phyloP scores from a whole-genome alignment of 2,329 filamentous ascomycete species.

The Venturia oleaginea region DNA sequence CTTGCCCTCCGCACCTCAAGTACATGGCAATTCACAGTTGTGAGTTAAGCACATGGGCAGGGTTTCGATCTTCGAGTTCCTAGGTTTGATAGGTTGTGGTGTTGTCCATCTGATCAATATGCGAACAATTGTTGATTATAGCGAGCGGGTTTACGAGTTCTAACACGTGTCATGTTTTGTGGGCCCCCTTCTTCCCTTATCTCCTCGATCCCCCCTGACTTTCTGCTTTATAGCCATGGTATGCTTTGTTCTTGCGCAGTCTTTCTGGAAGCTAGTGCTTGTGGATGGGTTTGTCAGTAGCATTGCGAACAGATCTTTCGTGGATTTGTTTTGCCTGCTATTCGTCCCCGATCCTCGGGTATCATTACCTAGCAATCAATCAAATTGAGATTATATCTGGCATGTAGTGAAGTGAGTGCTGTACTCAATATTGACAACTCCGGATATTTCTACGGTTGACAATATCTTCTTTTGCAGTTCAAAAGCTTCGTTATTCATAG shows the following conservation, averaged over 20 bases:
- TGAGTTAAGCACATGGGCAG: neutral
- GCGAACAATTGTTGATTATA: constrained; percentile 5
- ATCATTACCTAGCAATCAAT: constrained; percentile 7
- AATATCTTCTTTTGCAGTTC: too few species aligned
- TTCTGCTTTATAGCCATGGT: constrained; percentile 7
- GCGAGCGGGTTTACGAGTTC: neutral
- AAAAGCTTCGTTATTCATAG: too few species aligned
- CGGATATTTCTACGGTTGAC: too few species aligned
- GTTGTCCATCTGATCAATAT: constrained; percentile 5
- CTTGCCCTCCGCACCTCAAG: neutral
- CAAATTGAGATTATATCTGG: neutral
- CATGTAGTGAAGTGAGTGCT: neutral
- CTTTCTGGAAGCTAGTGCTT: neutral
- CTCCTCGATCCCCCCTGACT: neutral
- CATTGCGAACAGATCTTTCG: neutral
- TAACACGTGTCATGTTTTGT: constrained; percentile 2
- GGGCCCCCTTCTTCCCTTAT: constrained; percentile 5
- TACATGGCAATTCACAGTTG: neutral
- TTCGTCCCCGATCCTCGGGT: neutral
- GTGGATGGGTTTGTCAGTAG: neutral
- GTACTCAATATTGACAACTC: too few species aligned
- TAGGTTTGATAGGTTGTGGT: neutral
- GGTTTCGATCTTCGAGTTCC: neutral
- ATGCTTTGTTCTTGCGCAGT: constrained; percentile 6
- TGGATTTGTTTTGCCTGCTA: neutral